A percentile compares a stretch with the other conserved stretches of the same genome.
Conservation (phyloP, 306 rosid species). For the Hippophae tibetana region DNA sequence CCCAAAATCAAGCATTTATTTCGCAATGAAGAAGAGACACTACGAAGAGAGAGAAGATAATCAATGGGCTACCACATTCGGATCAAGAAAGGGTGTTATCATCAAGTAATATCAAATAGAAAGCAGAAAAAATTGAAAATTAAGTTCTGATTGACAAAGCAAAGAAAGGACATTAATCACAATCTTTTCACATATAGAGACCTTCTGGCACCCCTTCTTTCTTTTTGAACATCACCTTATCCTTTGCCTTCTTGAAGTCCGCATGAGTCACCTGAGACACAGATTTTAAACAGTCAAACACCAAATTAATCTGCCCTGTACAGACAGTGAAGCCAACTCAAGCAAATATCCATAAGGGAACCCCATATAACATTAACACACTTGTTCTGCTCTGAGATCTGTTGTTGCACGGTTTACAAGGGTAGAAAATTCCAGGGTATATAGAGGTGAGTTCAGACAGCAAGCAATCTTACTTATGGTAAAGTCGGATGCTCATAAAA, state of each 20-base stretch:
- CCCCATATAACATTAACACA: too few species aligned
- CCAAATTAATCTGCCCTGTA: not conserved
- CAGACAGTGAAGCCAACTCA: not conserved
- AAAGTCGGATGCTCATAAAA: too few species aligned
- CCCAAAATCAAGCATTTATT: too few species aligned
- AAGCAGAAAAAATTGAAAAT: conserved; percentile 4
- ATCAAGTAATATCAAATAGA: conserved; percentile 1
- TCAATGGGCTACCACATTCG: not conserved
- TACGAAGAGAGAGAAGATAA: not conserved
- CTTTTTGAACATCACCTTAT: conserved; percentile 98
- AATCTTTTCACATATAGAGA: conserved; percentile 66
- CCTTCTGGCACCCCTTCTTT: conserved; percentile 99
- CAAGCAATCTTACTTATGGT: too few species aligned
- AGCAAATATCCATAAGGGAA: not conserved
- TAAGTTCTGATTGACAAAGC: conserved; percentile 5
- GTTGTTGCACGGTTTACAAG: too few species aligned
- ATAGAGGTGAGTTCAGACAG: too few species aligned
- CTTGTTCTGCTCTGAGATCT: too few species aligned
- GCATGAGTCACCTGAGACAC: conserved; percentile 70
- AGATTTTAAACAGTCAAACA: conserved; percentile 4
- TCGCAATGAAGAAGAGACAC: too few species aligned
- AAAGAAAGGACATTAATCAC: conserved; percentile 9
- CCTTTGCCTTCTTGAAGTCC: conserved; percentile 96
- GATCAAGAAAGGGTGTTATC: not conserved
- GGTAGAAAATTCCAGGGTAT: too few species aligned